Percentiles rank a stretch among this genome's conserved stretches.
Conservation (phyloP, 139 green algal genomes). For the Diplosphaera chodatii region DNA sequence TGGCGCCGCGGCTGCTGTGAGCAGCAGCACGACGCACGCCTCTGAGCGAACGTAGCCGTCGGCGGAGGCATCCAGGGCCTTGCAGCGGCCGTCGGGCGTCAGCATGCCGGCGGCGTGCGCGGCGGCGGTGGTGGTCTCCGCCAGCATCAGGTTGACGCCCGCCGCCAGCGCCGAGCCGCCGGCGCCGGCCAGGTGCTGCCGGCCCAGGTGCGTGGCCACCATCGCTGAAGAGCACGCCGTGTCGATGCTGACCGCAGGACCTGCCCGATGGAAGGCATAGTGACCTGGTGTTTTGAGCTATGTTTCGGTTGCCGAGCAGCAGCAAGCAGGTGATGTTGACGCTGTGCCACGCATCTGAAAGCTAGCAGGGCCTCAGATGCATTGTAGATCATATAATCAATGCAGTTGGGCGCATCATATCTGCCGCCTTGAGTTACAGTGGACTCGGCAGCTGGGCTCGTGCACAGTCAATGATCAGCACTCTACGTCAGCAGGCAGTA, state of each 20-base stretch:
- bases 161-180: constrained; percentile 26
- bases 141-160: constrained; percentile 46
- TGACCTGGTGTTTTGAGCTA: too few species aligned
- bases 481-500: too few species aligned
- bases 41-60: constrained; percentile 77
- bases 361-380: too few species aligned
- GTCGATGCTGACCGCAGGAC: constrained; percentile 34
- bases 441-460: too few species aligned
- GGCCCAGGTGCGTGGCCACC: constrained; percentile 25
- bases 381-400: too few species aligned
- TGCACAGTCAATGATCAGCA: too few species aligned
- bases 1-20: constrained; percentile 1
- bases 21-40: constrained; percentile 34
- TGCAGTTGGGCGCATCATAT: too few species aligned
- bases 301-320: constrained; percentile 12
- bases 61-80: constrained; percentile 57
- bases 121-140: constrained; percentile 26
- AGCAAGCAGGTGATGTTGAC: too few species aligned
- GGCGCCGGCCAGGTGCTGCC: constrained; percentile 12
- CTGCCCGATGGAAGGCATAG: background rate
- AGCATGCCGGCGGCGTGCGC: constrained; percentile 53
- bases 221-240: constrained; percentile 59
- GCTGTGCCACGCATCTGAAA: too few species aligned
- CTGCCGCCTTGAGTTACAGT: too few species aligned
- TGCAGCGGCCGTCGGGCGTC: constrained; percentile 54